phyloP scores from a whole-genome alignment of 257 asterid species.

The Solanum boliviense region DNA sequence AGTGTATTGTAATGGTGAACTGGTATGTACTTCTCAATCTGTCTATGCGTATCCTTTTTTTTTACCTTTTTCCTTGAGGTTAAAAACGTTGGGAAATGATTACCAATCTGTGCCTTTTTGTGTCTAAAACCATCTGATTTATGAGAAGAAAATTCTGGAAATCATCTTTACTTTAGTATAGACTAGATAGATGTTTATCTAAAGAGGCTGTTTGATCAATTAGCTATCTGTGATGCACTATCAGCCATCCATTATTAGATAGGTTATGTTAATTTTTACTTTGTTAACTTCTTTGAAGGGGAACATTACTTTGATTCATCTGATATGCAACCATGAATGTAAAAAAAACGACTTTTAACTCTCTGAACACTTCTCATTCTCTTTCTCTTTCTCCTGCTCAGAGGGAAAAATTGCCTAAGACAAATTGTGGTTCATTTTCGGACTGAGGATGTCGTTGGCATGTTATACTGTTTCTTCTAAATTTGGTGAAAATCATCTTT shows the following conservation, averaged over 20 bases:
- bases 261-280: neutral
- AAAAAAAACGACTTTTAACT: neutral
- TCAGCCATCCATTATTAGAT: neutral
- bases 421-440: neutral
- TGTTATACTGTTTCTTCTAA: neutral
- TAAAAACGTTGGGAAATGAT: neutral
- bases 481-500: neutral
- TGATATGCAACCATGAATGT: neutral
- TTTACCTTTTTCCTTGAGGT: neutral
- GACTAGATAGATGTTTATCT: neutral
- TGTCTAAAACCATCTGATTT: neutral
- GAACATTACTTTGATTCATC: neutral
- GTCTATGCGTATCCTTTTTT: neutral
- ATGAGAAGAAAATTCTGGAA: neutral
- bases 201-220: neutral
- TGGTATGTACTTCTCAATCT: conserved; percentile 36
- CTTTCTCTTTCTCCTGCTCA: neutral
- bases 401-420: neutral
- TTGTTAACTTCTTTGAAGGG: neutral
- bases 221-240: neutral
- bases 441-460: neutral
- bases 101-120: neutral
- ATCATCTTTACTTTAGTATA: neutral
- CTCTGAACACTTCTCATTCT: neutral
- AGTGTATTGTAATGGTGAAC: conserved; percentile 72